Evolutionary conservation across 2,329 filamentous ascomycete species (phyloP), one percentile per base, ranked within the genome.

Genomic region (Fusarium mangiferae): DNA sequence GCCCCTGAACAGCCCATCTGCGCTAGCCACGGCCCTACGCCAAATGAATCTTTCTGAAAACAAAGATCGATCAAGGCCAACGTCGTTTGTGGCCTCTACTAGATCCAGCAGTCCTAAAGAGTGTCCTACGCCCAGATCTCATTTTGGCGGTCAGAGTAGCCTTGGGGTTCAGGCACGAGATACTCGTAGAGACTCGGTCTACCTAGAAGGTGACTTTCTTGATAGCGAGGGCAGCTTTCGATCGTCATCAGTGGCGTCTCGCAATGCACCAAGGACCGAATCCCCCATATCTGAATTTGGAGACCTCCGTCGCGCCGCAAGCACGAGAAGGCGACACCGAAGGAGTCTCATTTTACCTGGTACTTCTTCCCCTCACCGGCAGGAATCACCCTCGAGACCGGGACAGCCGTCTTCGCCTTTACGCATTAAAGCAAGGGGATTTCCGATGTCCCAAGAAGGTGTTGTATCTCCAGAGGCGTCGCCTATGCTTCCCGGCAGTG

Each of bases 201-300:
- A 95, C 55, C 88, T 94, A 38, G 96, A 98, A 76, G 95, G 94
- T 72, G 96, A 99, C 81, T 85, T 90, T 26, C 92, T 91, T 17
- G 94, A 94, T 62, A 98, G 95, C 78, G 96, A 99, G 80, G 94
- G 93, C 62, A 98, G 95, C 81, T 88, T 95, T 61, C 90, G 93
- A 48, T 98, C 96, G 2, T 90, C 90, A 6, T 97, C 95, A 0
- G 85, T 93, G 8, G 85, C 94, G 56, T 92, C 94, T 8, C 88
- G 91, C 17, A 85, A 85, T 39, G 90, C 90, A 17, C 86, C 91
- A 51, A 89, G 95, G 72, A 95, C 94, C 2, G 95, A 98, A 70
- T 99, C 96, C 2, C 96, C 96, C 5, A 92, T 94, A 26, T 97
- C 95, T 10, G 96, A 98, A 69, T 91, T 95, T 78, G 91, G 93